Percentiles rank a stretch among this genome's conserved stretches.
Evolutionary conservation across 2,329 filamentous ascomycete species (phyloP).

Genomic region (Penicillium sp.): DNA sequence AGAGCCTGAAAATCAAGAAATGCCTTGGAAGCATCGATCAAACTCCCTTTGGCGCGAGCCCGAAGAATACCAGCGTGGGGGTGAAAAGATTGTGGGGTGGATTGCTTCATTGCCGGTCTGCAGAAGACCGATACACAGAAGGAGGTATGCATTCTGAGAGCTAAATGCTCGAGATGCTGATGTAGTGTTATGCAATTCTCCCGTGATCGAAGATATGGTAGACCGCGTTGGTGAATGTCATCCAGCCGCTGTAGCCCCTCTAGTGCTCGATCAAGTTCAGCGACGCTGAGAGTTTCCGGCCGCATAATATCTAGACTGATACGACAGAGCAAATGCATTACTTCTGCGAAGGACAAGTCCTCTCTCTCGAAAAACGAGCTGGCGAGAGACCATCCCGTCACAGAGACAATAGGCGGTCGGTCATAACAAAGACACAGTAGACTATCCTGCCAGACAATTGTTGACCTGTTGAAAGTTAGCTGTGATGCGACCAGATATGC

Average conservation of each 20-base stretch:
- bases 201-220: slow-evolving; percentile 51
- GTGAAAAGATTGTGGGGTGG: slow-evolving; percentile 1
- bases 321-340: slow-evolving; percentile 32
- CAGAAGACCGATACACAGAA: slow-evolving; percentile 57
- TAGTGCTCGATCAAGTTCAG: slow-evolving; percentile 20
- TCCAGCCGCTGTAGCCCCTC: slow-evolving; percentile 46
- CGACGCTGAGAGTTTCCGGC: slow-evolving; percentile 39
- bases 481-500: background rate
- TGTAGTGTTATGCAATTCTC: slow-evolving; percentile 37
- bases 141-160: slow-evolving; percentile 51
- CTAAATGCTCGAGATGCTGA: slow-evolving; percentile 57
- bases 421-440: slow-evolving; percentile 38
- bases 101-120: slow-evolving; percentile 53
- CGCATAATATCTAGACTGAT: slow-evolving; percentile 40
- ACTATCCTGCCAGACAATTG: slow-evolving; percentile 39
- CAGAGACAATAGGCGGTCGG: slow-evolving; percentile 32
- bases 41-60: slow-evolving; percentile 24
- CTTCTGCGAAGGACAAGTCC: slow-evolving; percentile 23
- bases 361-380: background rate
- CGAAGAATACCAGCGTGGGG: slow-evolving; percentile 19
- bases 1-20: slow-evolving; percentile 36
- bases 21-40: slow-evolving; percentile 31
- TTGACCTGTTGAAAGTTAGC: slow-evolving; percentile 24
- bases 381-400: slow-evolving; percentile 25
- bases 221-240: slow-evolving; percentile 49